Percentiles rank a stretch among this genome's conserved stretches.
phyloP scores from a whole-genome alignment of 139 green algal species.

The Trebouxia sp. region DNA sequence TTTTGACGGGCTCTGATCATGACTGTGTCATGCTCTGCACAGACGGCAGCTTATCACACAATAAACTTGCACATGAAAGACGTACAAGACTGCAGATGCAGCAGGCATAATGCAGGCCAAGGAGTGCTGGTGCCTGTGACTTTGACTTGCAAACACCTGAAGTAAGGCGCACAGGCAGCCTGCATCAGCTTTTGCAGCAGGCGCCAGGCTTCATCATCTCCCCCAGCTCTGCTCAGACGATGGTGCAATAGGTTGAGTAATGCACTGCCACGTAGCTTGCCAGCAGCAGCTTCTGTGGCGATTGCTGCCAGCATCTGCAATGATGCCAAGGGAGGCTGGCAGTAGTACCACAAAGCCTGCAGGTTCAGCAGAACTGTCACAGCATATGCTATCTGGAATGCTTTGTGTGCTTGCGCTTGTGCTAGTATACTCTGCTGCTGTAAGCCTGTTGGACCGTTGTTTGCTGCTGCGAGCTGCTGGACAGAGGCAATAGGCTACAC shows the following conservation, averaged over 20 bases:
- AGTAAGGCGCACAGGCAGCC: conserved; percentile 77
- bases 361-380: too few species aligned
- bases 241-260: conserved; percentile 78
- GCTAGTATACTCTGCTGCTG: neutral
- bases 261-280: conserved; percentile 40
- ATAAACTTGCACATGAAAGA: too few species aligned
- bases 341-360: conserved; percentile 77
- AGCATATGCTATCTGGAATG: too few species aligned
- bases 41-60: too few species aligned
- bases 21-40: too few species aligned
- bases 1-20: too few species aligned
- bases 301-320: conserved; percentile 73
- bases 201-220: conserved; percentile 48
- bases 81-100: too few species aligned
- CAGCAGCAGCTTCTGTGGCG: conserved; percentile 48
- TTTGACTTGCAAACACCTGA: conserved; percentile 44
- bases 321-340: conserved; percentile 63
- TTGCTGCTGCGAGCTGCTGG: neutral
- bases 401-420: neutral
- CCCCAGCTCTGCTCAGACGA: conserved; percentile 39
- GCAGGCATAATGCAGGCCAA: too few species aligned
- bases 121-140: too few species aligned
- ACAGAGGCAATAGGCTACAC: neutral
- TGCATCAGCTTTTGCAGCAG: conserved; percentile 73
- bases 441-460: neutral